Conservation (phyloP, 768 basidiomycete species). For the Dendrothele bispora region DNA sequence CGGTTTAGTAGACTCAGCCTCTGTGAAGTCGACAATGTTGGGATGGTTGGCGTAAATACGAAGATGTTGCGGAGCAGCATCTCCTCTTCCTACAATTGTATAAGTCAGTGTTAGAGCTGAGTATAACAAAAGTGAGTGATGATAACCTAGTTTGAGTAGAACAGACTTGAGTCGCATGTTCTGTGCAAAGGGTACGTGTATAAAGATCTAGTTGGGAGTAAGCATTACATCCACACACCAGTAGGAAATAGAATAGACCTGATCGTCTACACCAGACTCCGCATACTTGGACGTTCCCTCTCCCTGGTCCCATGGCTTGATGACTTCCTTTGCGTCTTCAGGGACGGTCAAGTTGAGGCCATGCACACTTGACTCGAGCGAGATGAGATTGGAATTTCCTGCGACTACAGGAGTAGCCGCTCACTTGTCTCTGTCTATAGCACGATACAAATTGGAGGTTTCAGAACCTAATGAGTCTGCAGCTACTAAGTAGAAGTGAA, state of each 20-base stretch:
- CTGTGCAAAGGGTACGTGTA: conserved; percentile 80
- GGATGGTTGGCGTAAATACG: conserved; percentile 74
- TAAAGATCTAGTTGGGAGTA: conserved; percentile 55
- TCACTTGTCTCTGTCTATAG: conserved; percentile 71
- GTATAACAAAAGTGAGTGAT: not conserved
- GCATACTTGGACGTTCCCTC: conserved; percentile 65
- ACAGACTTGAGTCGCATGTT: conserved; percentile 76
- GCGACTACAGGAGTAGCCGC: conserved; percentile 19
- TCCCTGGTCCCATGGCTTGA: conserved; percentile 82
- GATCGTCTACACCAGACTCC: conserved; percentile 84
- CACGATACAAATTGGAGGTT: conserved; percentile 52
- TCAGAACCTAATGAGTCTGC: conserved; percentile 48
- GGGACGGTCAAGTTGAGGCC: conserved; percentile 81
- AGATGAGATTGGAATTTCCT: not conserved
- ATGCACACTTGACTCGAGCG: conserved; percentile 58
- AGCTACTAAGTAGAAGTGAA: conserved; percentile 43
- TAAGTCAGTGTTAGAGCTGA: conserved; percentile 1
- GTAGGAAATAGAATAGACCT: too few relatives aligned
- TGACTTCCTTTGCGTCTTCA: conserved; percentile 72
- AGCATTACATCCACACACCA: conserved; percentile 3
- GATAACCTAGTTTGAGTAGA: conserved; percentile 76
- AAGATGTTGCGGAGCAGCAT: conserved; percentile 71
- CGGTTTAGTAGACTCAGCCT: conserved; percentile 67
- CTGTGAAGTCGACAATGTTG: conserved; percentile 75
- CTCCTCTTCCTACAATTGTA: conserved; percentile 84